phyloP scores from a whole-genome alignment of 495 filamentous ascomycete species.

The Trypethelium eluteriae region DNA sequence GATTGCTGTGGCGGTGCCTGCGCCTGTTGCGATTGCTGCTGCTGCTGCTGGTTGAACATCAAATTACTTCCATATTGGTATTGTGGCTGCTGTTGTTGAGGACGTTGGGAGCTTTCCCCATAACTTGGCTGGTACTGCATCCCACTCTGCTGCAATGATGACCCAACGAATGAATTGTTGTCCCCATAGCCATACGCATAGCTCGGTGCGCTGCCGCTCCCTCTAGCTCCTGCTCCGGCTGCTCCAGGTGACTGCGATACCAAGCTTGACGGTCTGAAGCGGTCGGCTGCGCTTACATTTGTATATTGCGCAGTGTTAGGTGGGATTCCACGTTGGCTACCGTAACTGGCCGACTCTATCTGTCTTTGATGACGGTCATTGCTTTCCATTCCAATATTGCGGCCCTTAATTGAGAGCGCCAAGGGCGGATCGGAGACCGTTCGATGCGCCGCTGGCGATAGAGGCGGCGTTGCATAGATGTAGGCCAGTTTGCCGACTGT shows the following conservation, averaged over 20 bases:
- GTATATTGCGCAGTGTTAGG: constrained; percentile 27
- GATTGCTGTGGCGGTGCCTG: constrained; percentile 55
- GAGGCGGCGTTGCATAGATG: constrained; percentile 38
- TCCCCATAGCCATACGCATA: constrained; percentile 54
- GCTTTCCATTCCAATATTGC: constrained; percentile 36
- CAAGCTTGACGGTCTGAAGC: constrained; percentile 31
- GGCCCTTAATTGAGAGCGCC: constrained; percentile 20
- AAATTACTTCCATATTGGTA: constrained; percentile 55
- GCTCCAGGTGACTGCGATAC: constrained; percentile 30
- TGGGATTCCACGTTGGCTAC: constrained; percentile 25
- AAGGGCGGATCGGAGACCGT: constrained; percentile 26
- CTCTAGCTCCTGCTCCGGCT: constrained; percentile 34
- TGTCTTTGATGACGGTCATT: constrained; percentile 37
- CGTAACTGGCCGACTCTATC: constrained; percentile 29
- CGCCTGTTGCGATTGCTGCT: constrained; percentile 42
- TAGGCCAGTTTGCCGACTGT: constrained; percentile 31
- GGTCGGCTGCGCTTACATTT: constrained; percentile 26
- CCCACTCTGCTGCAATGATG: constrained; percentile 41
- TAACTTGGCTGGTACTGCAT: constrained; percentile 51
- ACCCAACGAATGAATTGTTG: constrained; percentile 42
- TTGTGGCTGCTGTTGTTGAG: constrained; percentile 32
- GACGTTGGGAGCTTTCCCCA: constrained; percentile 39
- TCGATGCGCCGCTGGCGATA: constrained; percentile 37
- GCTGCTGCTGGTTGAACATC: constrained; percentile 66
- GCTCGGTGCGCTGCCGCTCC: constrained; percentile 36